Percentiles rank a stretch among this genome's conserved stretches.
Conservation (phyloP, 169 alveolate species). For the Eimeria mitis region DNA sequence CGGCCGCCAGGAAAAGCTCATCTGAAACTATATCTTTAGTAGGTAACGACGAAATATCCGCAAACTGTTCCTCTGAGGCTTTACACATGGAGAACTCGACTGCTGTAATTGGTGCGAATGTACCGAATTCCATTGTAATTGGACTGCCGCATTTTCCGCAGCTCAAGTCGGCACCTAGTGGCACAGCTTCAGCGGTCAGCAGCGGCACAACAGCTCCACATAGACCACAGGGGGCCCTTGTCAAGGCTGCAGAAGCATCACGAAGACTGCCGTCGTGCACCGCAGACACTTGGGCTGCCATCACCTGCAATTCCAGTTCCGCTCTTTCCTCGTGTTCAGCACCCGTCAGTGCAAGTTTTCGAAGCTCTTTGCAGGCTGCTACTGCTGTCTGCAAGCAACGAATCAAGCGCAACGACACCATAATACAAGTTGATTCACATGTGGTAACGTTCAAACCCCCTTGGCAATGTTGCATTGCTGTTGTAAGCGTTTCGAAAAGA, state of each 20-base stretch:
- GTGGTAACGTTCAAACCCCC: background rate
- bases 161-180: slow-evolving; percentile 51
- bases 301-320: slow-evolving; percentile 41
- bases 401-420: background rate
- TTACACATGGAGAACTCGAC: slow-evolving; percentile 11
- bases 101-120: slow-evolving; percentile 44
- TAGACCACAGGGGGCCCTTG: slow-evolving; percentile 15
- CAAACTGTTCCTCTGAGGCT: background rate
- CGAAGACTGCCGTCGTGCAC: background rate
- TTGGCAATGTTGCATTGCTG: background rate
- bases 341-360: slow-evolving; percentile 41
- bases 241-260: background rate
- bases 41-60: background rate
- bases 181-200: slow-evolving; percentile 56
- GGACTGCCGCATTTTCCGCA: slow-evolving; percentile 55
- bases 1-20: slow-evolving; percentile 12
- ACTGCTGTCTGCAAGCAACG: slow-evolving; percentile 23
- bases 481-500: background rate
- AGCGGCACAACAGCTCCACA: slow-evolving; percentile 41
- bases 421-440: background rate
- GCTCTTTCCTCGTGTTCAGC: slow-evolving; percentile 15
- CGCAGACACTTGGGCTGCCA: slow-evolving; percentile 20
- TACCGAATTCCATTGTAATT: slow-evolving; percentile 23
- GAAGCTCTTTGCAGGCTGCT: slow-evolving; percentile 44
- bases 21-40: background rate